A percentile compares a stretch with the other conserved stretches of the same genome.
These are phyloP conservation scores for Ustilago bromivora DNA, from an alignment of 1,284 basidiomycete species.

Conservation along the genomic window DNA sequence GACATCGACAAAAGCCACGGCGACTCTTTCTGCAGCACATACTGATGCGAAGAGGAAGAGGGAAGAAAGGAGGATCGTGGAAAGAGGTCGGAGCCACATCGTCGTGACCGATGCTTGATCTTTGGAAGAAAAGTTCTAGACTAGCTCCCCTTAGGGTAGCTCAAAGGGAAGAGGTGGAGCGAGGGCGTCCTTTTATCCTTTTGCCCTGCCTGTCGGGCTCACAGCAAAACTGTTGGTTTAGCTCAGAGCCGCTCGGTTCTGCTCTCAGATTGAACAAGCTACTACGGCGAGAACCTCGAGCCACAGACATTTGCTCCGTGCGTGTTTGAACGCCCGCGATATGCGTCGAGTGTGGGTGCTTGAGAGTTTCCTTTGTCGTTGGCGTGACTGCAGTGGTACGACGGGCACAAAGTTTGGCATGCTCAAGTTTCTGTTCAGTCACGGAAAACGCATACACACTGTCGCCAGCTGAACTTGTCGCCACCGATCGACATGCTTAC, in stretches of 20 bases:
- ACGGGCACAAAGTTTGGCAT: not conserved
- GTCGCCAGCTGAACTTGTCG: not conserved
- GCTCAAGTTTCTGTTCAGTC: too few relatives aligned
- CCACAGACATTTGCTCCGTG: not conserved
- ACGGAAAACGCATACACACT: too few relatives aligned
- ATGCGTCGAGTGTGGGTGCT: too few relatives aligned
- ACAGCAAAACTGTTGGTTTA: not conserved
- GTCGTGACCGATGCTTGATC: not conserved
- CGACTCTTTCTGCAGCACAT: constrained; percentile 6
- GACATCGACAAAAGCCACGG: constrained; percentile 40
- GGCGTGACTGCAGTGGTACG: too few relatives aligned
- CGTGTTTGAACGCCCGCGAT: too few relatives aligned
- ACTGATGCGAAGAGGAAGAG: constrained; percentile 1
- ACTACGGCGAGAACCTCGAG: too few relatives aligned
- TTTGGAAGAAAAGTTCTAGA: too few relatives aligned
- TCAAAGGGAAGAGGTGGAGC: not conserved
- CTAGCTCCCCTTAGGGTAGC: too few relatives aligned
- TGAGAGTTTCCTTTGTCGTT: too few relatives aligned
- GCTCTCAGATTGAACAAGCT: too few relatives aligned
- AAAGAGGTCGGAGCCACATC: constrained; percentile 18
- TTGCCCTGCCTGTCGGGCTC: not conserved
- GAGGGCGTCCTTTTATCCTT: not conserved
- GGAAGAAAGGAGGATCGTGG: not conserved
- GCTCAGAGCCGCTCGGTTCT: too few relatives aligned
- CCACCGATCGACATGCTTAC: not conserved